Evolutionary conservation across 169 alveolate genomes (phyloP).

Genomic region (Besnoitia besnoiti): DNA sequence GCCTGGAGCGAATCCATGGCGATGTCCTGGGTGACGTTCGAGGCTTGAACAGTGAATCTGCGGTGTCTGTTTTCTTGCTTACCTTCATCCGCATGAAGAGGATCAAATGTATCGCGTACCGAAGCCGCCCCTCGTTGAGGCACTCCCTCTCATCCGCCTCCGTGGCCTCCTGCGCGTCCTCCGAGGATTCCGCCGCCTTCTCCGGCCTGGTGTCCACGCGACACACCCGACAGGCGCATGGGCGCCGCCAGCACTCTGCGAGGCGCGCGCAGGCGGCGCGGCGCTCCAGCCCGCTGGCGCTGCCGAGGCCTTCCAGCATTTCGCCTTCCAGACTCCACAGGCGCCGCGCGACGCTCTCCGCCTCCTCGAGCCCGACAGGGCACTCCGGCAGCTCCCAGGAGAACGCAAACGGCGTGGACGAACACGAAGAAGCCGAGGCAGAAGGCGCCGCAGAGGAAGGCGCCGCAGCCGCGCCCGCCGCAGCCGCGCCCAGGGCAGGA

Average conservation of each 20-base stretch:
- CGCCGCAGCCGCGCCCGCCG: constrained; percentile 36
- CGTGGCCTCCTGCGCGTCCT: not conserved
- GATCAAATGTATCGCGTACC: not conserved
- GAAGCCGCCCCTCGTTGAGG: not conserved
- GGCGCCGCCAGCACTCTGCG: constrained; percentile 2
- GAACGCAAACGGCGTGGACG: not conserved
- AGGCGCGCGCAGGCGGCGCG: constrained; percentile 11
- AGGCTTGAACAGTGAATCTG: too few relatives aligned
- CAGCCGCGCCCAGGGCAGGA: constrained; percentile 31
- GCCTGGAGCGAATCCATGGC: too few relatives aligned
- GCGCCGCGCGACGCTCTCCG: constrained; percentile 48
- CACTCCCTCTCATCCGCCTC: not conserved
- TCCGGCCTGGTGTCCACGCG: too few relatives aligned
- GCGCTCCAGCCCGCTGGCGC: not conserved
- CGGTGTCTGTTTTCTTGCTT: too few relatives aligned
- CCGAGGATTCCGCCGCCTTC: not conserved
- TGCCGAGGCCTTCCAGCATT: not conserved
- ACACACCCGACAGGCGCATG: not conserved
- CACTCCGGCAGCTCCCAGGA: constrained; percentile 61
- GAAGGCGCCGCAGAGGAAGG: not conserved
- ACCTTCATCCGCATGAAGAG: constrained; percentile 7
- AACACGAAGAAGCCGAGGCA: constrained; percentile 29
- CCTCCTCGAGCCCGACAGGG: constrained; percentile 47
- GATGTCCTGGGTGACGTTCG: too few relatives aligned
- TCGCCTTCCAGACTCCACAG: constrained; percentile 25